A percentile compares a stretch with the other conserved stretches of the same genome.
Evolutionary conservation across 306 rosid genomes (phyloP).

Genomic region (Casuarina equisetifolia): DNA sequence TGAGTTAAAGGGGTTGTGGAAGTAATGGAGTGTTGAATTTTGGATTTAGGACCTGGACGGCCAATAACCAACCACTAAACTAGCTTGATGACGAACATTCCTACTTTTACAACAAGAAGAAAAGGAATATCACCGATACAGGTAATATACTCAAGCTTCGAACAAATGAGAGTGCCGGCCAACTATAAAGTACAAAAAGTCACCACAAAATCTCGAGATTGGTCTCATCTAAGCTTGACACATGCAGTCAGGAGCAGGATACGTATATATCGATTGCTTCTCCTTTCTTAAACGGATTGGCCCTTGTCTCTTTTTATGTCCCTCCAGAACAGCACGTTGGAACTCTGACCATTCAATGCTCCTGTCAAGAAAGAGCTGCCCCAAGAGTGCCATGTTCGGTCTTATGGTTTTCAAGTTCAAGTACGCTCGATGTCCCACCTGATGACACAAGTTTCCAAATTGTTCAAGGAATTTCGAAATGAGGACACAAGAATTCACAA

Average conservation of each 20-base stretch:
- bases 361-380: slow-evolving; percentile 90
- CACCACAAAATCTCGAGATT: neutral
- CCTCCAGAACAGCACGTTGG: slow-evolving; percentile 57
- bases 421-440: slow-evolving; percentile 95
- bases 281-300: slow-evolving; percentile 79
- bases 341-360: slow-evolving; percentile 78
- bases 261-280: slow-evolving; percentile 90
- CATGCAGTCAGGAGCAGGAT: slow-evolving; percentile 96
- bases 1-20: no score
- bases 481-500: neutral
- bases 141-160: neutral
- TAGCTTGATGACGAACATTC: no score
- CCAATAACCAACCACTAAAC: no score
- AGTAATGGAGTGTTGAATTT: no score
- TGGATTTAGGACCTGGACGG: no score
- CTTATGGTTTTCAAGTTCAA: slow-evolving; percentile 82
- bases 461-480: neutral
- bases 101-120: neutral
- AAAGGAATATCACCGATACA: neutral
- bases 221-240: slow-evolving; percentile 53
- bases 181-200: neutral
- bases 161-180: neutral
- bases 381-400: slow-evolving; percentile 90
- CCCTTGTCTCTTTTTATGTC: slow-evolving; percentile 86
- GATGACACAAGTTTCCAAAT: slow-evolving; percentile 27